Evolutionary conservation across 768 basidiomycete species (phyloP), one percentile per base, ranked within the genome.

Genomic region (Kwoniella shandongensis): DNA sequence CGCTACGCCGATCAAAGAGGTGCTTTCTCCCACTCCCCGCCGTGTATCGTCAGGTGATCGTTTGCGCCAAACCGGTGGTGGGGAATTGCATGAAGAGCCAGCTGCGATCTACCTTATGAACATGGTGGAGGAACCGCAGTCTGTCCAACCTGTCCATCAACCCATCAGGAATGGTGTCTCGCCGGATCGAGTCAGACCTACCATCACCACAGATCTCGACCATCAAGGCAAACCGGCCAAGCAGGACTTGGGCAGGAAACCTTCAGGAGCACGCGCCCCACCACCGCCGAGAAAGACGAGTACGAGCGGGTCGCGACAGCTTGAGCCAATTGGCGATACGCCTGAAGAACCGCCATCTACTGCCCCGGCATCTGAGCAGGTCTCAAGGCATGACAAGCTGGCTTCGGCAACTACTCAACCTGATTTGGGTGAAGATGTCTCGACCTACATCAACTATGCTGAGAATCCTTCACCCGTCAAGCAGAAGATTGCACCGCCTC

Each of bases 201-300:
- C 65, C 8, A 65, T 69, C 48, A 59, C 63, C 39, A 70, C 68
- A 3, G 39, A 50, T 22, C 55, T 70, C 32, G 69, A 59, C 30
- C 20, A 36, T 15, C 38, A 15, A 18, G 32, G 44, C 36, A 59
- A 48, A 39, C 47, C 26, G 20, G 42, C 46, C 50, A 18, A 42
- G 47, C 38, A 41, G 20, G 57, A 45, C 45, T 57, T 76, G 7
- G 75, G 75, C 12, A 48, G 75, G 25, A 76, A 76, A 56, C 75
- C 75, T 2, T 76, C 75, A 17, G 75, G 75, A 0, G 75, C 75
- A 38, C 55, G 75, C 40, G 72, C 72, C 4, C 63, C 63, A 25
- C 75, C 75, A 3, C 63, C 70, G 1, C 80, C 54, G 50, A 64
- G 51, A 54, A 51, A 50, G 26, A 32, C 32, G 13, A 32, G 32